Base-by-base conservation (phyloP, 163 green algal genomes). In the Volvox carteri region DNA sequence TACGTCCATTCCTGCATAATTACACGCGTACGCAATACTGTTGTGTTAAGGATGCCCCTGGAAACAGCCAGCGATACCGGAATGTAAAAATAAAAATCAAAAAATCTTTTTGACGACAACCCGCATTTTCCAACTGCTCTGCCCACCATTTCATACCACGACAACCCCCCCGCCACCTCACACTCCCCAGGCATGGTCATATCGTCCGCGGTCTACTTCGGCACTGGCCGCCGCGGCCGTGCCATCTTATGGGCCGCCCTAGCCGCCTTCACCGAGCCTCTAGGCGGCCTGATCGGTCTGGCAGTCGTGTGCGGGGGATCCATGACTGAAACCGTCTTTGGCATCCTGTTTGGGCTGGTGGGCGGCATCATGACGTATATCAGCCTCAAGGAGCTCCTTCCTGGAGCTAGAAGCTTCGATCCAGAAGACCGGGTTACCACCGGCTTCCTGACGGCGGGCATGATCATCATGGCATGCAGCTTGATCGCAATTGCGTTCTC, bases 311-410 rank as follows among this genome's bases (percentile, higher is more conserved):
- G 78, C 56, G 67, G 84, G 35, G 68, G 84, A 23, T 58, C 52
- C 44, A 81, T 93, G 75, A 89, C 70, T 60, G 54, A 76, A 73
- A 42, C 91, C 65, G 46, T 95, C 72, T 91, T 92, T 75, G 94
- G 86, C 37, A 94, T 96, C 60, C 72, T 96, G 30, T 96, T 96
- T 78, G 93, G 88, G 21, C 46, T 96, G 18, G 93, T 96, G 37
- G 88, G 77, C 41, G 92, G 93, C 60, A 95, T 95, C 89, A 95
- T 95, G 94, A 90, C 96, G 4, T 97, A 95, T 86, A 96, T 97
- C 84, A 93, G 88, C 44, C 19, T 97, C 28, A 93, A 94, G 83
- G 95, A 97, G 86, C 90, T 97, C 37, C 92, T 97, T 16, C 95
- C 95, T 30, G 95, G 90, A n/a, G 95, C 95, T 19, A 92, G 95